phyloP scores from a whole-genome alignment of 495 filamentous ascomycete genomes.

The Rostrohypoxylon terebratum region DNA sequence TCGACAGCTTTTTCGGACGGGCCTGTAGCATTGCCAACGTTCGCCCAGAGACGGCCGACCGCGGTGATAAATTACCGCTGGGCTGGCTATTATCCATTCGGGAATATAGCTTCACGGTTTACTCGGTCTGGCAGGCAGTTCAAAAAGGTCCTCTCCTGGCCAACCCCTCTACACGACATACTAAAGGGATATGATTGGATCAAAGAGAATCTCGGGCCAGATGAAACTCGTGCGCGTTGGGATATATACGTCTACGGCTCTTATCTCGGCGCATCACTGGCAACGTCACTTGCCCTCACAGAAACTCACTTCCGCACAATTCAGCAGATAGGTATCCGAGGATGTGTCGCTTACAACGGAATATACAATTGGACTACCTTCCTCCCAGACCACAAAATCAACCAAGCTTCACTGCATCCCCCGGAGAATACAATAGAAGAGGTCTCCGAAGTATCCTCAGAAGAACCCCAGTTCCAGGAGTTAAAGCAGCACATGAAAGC shows the following conservation, averaged over 20 bases:
- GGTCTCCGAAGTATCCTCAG: slow-evolving; percentile 32
- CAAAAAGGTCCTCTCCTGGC: slow-evolving; percentile 52
- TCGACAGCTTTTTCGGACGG: slow-evolving; percentile 30
- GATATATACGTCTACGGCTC: slow-evolving; percentile 63
- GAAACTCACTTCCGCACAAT: slow-evolving; percentile 51
- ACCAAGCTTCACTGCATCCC: slow-evolving; percentile 30
- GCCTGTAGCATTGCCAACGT: slow-evolving; percentile 47
- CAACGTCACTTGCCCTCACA: slow-evolving; percentile 61
- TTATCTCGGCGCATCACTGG: slow-evolving; percentile 63
- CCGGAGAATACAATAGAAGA: slow-evolving; percentile 1
- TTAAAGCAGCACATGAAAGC: slow-evolving; percentile 46
- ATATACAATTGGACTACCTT: slow-evolving; percentile 68
- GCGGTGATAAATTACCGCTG: slow-evolving; percentile 61
- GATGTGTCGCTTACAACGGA: slow-evolving; percentile 61
- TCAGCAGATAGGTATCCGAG: slow-evolving; percentile 55
- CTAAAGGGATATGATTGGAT: slow-evolving; percentile 61
- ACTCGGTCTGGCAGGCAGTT: background rate
- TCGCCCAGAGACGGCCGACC: slow-evolving; percentile 47
- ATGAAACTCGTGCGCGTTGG: slow-evolving; percentile 36
- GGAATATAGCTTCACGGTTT: slow-evolving; percentile 1
- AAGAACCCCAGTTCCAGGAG: slow-evolving; percentile 22
- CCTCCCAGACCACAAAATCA: slow-evolving; percentile 57
- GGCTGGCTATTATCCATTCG: slow-evolving; percentile 31
- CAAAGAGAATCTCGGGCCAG: slow-evolving; percentile 49
- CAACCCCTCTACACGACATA: slow-evolving; percentile 62